Evolutionary conservation across 148 eudicot species (phyloP), one percentile per base, ranked within the genome.

Genomic region (Amaranthus cruentus): DNA sequence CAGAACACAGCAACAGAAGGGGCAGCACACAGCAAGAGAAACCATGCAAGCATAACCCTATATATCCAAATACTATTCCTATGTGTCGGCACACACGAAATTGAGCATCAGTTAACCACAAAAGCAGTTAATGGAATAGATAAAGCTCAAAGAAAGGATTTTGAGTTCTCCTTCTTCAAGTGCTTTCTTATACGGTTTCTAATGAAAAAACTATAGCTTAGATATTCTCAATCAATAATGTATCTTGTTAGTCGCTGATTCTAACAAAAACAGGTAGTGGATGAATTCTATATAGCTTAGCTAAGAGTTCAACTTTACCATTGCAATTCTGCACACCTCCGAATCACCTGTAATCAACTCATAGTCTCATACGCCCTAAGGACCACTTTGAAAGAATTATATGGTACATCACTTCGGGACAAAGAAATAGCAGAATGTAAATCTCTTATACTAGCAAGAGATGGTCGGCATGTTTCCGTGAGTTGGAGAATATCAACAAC

Each of bases 11-110:
- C 5, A 76, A 15, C 47, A 60, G 15, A 10, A 12, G 60, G 15
- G 0, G 51, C 42, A 9, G 42, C 70, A 13, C 76, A 52, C 49
- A 38, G 49, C 47, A 75, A 15, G 13, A 63, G 71, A 71, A 66
- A 12, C 6, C 14, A 64, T 5, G 42, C 18, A 47, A 12, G 62
- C 38, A 60, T 2, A 9, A 1, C 48, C 69, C 55, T 14, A 46
- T 4, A 44, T 38, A 55, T 55, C 61, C 62, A 10, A 55, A 28
- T 28, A 28, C 38, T 28, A 28, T 28, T 28, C 38, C 38, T 44
- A 3, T 13, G 8, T 21, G 62, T 52, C 52, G 48, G 44, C 18
- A 43, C 57, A 62, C 72, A 48, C 6, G 49, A 59, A 55, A 66
- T 63, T 47, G 50, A 53, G 55, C 5, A 51, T 52, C 72, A n/a